Conservation (phyloP, 768 basidiomycete genomes). For the Astraeus odoratus region DNA sequence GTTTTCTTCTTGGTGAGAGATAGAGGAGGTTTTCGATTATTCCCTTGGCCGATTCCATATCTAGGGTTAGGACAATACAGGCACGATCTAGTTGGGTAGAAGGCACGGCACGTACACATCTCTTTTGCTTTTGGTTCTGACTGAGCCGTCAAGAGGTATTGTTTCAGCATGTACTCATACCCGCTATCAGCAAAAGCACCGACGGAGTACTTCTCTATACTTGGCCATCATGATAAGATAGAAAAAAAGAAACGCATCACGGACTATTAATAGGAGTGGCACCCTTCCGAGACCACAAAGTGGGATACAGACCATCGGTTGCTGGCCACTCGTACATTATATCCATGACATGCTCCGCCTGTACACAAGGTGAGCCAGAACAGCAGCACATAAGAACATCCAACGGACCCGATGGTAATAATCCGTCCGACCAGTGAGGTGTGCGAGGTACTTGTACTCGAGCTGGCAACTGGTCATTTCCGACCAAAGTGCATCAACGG, state of each 20-base stretch:
- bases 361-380: background rate
- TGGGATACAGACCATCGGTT: slow-evolving; percentile 13
- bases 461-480: slow-evolving; percentile 44
- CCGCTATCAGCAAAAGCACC: slow-evolving; percentile 58
- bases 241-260: background rate
- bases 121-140: slow-evolving; percentile 38
- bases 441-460: slow-evolving; percentile 47
- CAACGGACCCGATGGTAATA: slow-evolving; percentile 26
- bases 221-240: background rate
- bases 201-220: slow-evolving; percentile 38
- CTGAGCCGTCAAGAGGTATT: slow-evolving; percentile 45
- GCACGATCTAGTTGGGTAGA: background rate
- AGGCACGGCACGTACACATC: slow-evolving; percentile 39
- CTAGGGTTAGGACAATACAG: slow-evolving; percentile 18
- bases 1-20: slow-evolving; percentile 45
- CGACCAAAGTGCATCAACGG: slow-evolving; percentile 20
- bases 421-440: slow-evolving; percentile 37
- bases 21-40: slow-evolving; percentile 54
- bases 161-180: slow-evolving; percentile 64
- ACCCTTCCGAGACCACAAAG: slow-evolving; percentile 14
- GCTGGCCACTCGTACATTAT: slow-evolving; percentile 15
- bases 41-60: slow-evolving; percentile 43
- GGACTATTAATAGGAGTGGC: slow-evolving; percentile 16
- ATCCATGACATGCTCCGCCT: slow-evolving; percentile 32
- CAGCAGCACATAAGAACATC: background rate